Evolutionary conservation across 768 basidiomycete species (phyloP).

Genomic region (Tulasnella sp.): DNA sequence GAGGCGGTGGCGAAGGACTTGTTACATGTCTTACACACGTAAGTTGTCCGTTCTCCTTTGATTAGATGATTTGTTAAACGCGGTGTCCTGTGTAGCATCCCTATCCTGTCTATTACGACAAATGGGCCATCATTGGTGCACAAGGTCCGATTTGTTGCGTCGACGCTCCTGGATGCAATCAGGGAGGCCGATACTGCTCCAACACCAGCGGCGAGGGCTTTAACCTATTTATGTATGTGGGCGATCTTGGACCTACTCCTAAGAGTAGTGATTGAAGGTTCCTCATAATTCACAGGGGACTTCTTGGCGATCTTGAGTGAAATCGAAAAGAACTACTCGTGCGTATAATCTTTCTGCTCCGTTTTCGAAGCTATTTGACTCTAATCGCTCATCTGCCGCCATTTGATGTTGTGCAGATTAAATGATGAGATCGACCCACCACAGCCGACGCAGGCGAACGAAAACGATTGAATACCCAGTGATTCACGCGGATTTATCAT

Average conservation of each 20-base stretch:
- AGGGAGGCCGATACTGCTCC: constrained; percentile 71
- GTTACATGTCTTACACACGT: constrained; percentile 76
- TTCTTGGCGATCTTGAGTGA: constrained; percentile 84
- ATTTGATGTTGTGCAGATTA: too few relatives aligned
- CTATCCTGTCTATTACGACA: constrained; percentile 85
- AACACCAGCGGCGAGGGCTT: constrained; percentile 70
- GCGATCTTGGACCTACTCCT: not conserved
- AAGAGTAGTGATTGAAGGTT: not conserved
- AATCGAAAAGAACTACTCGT: constrained; percentile 78
- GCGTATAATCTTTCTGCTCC: not conserved
- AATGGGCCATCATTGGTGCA: constrained; percentile 57
- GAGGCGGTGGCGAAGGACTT: constrained; percentile 82
- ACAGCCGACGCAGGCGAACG: too few relatives aligned
- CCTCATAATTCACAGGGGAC: constrained; percentile 51
- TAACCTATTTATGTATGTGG: constrained; percentile 64
- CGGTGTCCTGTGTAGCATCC: constrained; percentile 44
- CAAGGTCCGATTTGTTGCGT: constrained; percentile 89
- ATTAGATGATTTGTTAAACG: not conserved
- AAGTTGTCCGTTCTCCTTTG: constrained; percentile 16
- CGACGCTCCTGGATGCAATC: constrained; percentile 76
- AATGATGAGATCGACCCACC: too few relatives aligned
- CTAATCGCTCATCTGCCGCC: too few relatives aligned
- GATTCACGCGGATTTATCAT: too few relatives aligned
- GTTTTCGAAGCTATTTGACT: too few relatives aligned
- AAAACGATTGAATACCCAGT: too few relatives aligned